Evolutionary conservation across 2,329 filamentous ascomycete genomes (phyloP).

Genomic region (Penicillium oxalicum): DNA sequence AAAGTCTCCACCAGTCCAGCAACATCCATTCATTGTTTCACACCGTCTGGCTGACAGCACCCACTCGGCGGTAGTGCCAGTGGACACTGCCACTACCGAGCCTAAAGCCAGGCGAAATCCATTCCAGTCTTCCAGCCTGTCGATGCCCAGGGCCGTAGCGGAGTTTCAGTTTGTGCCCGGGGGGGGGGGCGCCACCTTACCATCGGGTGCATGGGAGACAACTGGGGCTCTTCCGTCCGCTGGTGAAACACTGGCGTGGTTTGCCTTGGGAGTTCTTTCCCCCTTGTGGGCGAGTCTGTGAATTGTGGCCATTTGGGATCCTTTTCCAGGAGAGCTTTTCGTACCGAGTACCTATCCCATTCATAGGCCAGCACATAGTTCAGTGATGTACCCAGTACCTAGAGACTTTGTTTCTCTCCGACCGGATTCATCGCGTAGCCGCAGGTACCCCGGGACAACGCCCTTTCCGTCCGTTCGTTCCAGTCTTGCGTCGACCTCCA

Average conservation of each 20-base stretch:
- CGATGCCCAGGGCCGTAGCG: too few species aligned
- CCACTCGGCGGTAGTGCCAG: too few species aligned
- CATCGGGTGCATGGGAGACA: too few species aligned
- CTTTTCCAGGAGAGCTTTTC: background rate
- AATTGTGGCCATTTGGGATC: constrained; percentile 5
- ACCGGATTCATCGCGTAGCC: background rate
- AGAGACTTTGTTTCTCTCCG: background rate
- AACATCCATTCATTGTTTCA: too few species aligned
- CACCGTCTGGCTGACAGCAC: too few species aligned
- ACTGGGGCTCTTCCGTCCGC: constrained; percentile 7
- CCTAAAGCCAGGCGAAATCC: too few species aligned
- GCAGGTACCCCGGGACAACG: background rate
- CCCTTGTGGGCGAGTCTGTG: constrained; percentile 8
- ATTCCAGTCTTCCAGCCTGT: too few species aligned
- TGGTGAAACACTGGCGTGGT: constrained; percentile 25
- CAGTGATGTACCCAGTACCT: background rate
- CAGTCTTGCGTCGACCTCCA: background rate
- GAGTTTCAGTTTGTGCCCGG: too few species aligned
- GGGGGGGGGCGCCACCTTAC: background rate
- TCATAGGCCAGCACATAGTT: background rate
- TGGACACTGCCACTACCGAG: too few species aligned
- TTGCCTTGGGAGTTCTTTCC: constrained; percentile 5
- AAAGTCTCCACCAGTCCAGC: too few species aligned
- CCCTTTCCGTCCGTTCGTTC: background rate
- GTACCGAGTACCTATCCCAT: background rate